A percentile compares a stretch with the other conserved stretches of the same genome.
These are phyloP conservation scores for Proliferodiscus dingleyae DNA, from an alignment of 2,329 filamentous ascomycete genomes.

Conservation along the genomic window DNA sequence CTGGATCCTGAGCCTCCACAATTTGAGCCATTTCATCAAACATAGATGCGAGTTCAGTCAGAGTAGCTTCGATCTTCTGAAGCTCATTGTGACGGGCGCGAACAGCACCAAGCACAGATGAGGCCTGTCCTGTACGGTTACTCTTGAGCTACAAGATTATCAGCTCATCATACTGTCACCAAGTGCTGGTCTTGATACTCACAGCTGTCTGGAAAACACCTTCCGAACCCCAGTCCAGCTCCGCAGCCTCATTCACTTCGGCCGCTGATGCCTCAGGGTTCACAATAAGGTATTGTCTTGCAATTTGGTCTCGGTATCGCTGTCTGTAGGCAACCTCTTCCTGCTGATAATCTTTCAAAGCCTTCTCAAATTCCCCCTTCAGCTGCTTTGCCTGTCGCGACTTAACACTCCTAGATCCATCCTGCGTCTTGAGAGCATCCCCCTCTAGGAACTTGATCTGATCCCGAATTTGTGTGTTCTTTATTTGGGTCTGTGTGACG, in stretches of 20 bases:
- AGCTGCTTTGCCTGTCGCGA: constrained; percentile 68
- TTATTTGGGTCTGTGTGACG: constrained; percentile 64
- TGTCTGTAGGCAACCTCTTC: constrained; percentile 68
- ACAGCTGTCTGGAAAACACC: constrained; percentile 80
- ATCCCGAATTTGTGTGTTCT: constrained; percentile 72
- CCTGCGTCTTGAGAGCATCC: constrained; percentile 60
- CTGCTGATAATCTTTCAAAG: constrained; percentile 64
- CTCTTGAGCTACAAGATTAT: constrained; percentile 55
- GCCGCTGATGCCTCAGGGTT: constrained; percentile 73
- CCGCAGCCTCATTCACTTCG: constrained; percentile 64
- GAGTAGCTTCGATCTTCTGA: constrained; percentile 71
- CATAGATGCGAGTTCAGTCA: constrained; percentile 63
- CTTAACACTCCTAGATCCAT: constrained; percentile 60
- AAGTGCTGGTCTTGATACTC: constrained; percentile 38
- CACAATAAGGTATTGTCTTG: constrained; percentile 74
- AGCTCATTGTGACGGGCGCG: constrained; percentile 80
- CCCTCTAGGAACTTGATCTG: constrained; percentile 72
- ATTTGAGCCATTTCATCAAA: constrained; percentile 72
- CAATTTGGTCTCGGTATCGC: constrained; percentile 72
- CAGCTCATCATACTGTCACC: constrained; percentile 5
- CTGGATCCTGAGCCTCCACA: constrained; percentile 66
- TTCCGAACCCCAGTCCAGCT: constrained; percentile 71
- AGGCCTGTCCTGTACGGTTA: constrained; percentile 70
- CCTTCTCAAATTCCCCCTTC: constrained; percentile 67
- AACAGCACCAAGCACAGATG: constrained; percentile 69